Evolutionary conservation across 2,329 filamentous ascomycete genomes (phyloP).

Genomic region (Plenodomus lindquistii): DNA sequence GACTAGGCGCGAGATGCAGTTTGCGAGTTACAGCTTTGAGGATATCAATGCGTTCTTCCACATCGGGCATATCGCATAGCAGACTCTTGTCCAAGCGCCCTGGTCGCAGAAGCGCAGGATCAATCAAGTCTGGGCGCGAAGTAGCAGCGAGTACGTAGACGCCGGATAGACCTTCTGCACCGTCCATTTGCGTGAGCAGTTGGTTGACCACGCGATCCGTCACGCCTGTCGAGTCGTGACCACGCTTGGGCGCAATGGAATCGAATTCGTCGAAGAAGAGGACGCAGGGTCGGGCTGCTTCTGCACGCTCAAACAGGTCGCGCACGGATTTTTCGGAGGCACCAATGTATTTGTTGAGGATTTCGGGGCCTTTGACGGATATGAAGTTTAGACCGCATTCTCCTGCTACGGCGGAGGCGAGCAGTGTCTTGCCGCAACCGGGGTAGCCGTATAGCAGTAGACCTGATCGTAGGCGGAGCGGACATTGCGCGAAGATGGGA

Average conservation of each 20-base stretch:
- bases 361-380: constrained; percentile 95
- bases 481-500: constrained; percentile 95
- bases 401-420: constrained; percentile 94
- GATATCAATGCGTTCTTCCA: constrained; percentile 85
- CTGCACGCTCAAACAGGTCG: constrained; percentile 90
- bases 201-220: constrained; percentile 98
- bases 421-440: constrained; percentile 92
- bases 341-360: constrained; percentile 98
- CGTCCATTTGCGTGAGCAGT: constrained; percentile 97
- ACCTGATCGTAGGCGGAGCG: constrained; percentile 89
- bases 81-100: constrained; percentile 92
- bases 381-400: constrained; percentile 99
- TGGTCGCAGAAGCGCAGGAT: constrained; percentile 87
- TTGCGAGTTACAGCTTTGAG: constrained; percentile 81
- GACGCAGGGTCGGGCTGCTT: constrained; percentile 88
- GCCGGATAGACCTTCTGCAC: constrained; percentile 89
- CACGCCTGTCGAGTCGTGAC: constrained; percentile 96
- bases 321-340: constrained; percentile 95
- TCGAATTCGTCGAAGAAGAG: constrained; percentile 99
- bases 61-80: constrained; percentile 82
- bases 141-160: constrained; percentile 97
- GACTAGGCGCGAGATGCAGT: constrained; percentile 70
- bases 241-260: constrained; percentile 93
- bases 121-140: constrained; percentile 89
- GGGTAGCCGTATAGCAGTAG: constrained; percentile 93